Evolutionary conservation across 306 rosid species (phyloP), one percentile per base, ranked within the genome.

Genomic region (Ziziphus jujuba): DNA sequence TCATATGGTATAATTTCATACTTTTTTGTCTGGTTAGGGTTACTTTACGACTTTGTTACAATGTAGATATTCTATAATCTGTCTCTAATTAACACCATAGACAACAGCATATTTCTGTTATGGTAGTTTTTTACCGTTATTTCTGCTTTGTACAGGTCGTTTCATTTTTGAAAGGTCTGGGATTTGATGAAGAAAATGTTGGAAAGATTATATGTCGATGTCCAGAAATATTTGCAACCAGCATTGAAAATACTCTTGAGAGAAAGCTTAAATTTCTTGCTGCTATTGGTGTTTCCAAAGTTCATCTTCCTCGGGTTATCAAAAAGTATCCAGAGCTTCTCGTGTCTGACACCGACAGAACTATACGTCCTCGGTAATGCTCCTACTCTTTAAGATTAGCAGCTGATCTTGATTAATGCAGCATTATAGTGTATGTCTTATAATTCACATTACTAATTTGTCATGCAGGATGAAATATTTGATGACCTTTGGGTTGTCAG

Each of bases 301-400:
- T 65, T 63, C 77, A 78, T 71, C 69, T 86, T 78, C 86, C 91
- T 17, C 79, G 82, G 70, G 93, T 90, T 63, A 90, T 92, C 48
- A 87, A 70, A 81, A 90, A 85, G 71, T 90, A 81, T 73, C 98
- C 98, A 0, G 91, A 92, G 84, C 72, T 92, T 66, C 92, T 92
- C 43, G 85, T 92, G 33, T 72, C 87, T 40, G 85, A 92, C 76
- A 68, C 80, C n/a, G 84, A 87, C 66, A 72, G 44, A 81, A 86
- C 89, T 62, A 38, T 92, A 64, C 81, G 73, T 49, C 93, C 89
- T 38, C 85, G 96, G 98, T 89, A 86, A 77, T 66, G 54, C 67
- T 66, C 61, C 38, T 19, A 47, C 15, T 53, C 63, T 53, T 45
- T 44, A 16, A 28, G 16, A 24, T 59, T 51, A 69, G 59, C 35